Percentiles rank a stretch among this genome's conserved stretches.
Evolutionary conservation across 2,329 filamentous ascomycete genomes (phyloP).

Genomic region (Trichophyton rubrum): DNA sequence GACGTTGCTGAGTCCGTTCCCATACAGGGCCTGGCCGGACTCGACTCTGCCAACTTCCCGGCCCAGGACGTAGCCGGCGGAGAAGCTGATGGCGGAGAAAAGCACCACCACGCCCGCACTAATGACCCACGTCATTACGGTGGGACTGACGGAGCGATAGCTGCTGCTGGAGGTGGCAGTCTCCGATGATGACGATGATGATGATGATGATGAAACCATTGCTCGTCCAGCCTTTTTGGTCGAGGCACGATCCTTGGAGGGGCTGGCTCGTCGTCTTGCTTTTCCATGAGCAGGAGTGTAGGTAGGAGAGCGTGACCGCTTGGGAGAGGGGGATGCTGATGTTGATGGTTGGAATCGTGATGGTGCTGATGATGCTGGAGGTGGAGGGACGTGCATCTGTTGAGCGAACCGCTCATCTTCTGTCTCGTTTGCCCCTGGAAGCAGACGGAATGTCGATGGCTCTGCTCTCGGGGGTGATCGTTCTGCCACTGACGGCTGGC

Average conservation of each 20-base stretch:
- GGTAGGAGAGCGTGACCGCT: slow-evolving; percentile 15
- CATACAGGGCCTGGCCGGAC: slow-evolving; percentile 22
- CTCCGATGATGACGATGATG: background rate
- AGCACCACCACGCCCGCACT: slow-evolving; percentile 53
- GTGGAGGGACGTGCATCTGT: slow-evolving; percentile 13
- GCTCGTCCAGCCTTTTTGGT: slow-evolving; percentile 25
- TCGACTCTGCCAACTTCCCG: slow-evolving; percentile 46
- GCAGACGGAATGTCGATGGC: slow-evolving; percentile 44
- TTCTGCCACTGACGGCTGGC: slow-evolving; percentile 17
- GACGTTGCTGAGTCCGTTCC: slow-evolving; percentile 18
- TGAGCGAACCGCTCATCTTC: slow-evolving; percentile 13
- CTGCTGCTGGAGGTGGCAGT: slow-evolving; percentile 16
- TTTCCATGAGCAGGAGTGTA: slow-evolving; percentile 12
- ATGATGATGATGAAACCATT: background rate
- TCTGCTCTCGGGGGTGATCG: slow-evolving; percentile 23
- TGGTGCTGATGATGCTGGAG: background rate
- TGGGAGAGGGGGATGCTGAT: slow-evolving; percentile 7
- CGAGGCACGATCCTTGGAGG: slow-evolving; percentile 29
- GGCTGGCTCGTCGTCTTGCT: slow-evolving; percentile 18
- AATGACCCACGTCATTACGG: slow-evolving; percentile 53
- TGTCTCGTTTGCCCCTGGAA: slow-evolving; percentile 48
- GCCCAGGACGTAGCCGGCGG: slow-evolving; percentile 51
- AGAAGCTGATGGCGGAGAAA: slow-evolving; percentile 52
- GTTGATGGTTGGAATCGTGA: background rate
- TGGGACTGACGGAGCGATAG: slow-evolving; percentile 38